Percentiles rank a stretch among this genome's conserved stretches.
phyloP scores from a whole-genome alignment of 148 eudicot species.

The Dysphania ambrosioides region DNA sequence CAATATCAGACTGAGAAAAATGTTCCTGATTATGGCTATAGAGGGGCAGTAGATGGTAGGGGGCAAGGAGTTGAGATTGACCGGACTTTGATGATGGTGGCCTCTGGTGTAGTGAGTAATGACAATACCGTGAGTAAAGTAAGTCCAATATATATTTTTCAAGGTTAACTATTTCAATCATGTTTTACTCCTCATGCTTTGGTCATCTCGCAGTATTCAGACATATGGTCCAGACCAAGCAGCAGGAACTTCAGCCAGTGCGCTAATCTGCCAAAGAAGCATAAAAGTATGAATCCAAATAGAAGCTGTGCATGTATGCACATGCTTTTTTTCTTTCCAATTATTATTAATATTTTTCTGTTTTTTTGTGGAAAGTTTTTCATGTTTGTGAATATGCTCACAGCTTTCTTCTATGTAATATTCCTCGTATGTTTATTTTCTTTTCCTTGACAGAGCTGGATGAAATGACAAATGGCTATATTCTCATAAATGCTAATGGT shows the following conservation, averaged over 20 bases:
- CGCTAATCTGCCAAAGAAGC: slow-evolving; percentile 63
- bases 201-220: slow-evolving; percentile 49
- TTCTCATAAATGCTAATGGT: slow-evolving; percentile 93
- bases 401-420: too few relatives aligned
- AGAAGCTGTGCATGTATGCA: slow-evolving; percentile 4
- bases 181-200: slow-evolving; percentile 27
- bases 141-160: slow-evolving; percentile 30
- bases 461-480: slow-evolving; percentile 70
- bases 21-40: too few relatives aligned
- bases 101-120: slow-evolving; percentile 51
- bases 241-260: slow-evolving; percentile 83
- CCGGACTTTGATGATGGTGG: slow-evolving; percentile 50
- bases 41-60: slow-evolving; percentile 30
- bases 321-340: neutral
- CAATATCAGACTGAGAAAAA: too few relatives aligned
- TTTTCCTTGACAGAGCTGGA: slow-evolving; percentile 52
- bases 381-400: neutral
- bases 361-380: neutral
- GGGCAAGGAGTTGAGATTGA: slow-evolving; percentile 39
- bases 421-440: too few relatives aligned
- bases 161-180: neutral
- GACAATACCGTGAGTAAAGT: slow-evolving; percentile 45
- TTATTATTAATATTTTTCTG: neutral
- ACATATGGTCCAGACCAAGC: slow-evolving; percentile 71
- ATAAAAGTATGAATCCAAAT: slow-evolving; percentile 52